Base-by-base conservation (phyloP, 768 basidiomycete genomes). In the Macrolepiota dolichaula region DNA sequence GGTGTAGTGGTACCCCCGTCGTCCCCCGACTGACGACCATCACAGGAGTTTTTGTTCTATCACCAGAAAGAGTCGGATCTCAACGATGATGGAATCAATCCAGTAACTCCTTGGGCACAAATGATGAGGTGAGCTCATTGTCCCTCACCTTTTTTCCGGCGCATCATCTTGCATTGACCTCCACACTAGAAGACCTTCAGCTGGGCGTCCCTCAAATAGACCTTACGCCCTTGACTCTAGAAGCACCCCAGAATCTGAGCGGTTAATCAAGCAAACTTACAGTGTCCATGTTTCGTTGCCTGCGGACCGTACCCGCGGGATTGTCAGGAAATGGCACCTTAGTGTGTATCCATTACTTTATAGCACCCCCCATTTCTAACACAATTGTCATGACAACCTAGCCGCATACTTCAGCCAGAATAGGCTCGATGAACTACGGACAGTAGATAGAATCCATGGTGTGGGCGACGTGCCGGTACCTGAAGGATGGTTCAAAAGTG, bases 361-460 rank as follows among this genome's bases (percentile, higher is more conserved):
- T 9, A 56, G 50, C 22, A 57, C 24, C 27, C n/a, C 44, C 25
- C 12, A 19, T 29, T 17, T 49, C 69, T 73, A 72, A 76, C 68
- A 32, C 72, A 72, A 68, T 37, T 54, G 46, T 64, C 51, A 60
- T 37, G 69, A 36, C 52, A n/a, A 47, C 25, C 15, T 49, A 93
- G 91, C 91, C 62, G 91, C 91, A 51, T 93, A 93, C 78, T 93
- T 91, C 72, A 91, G 88, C 66, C 90, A 90, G 68, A 85, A 85
- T 67, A 88, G 82, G 59, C 76, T 92, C 62, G 87, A 90, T 69
- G 79, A 79, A 57, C 82, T 93, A 44, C 78, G 81, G 64, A 91
- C 88, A 38, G 84, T 92, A 53, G 89, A 91, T 71, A 81, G 79
- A 53, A 82, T 92, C 67, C 84, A 78, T 25, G 84, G 82, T 53